phyloP scores from a whole-genome alignment of 1,284 basidiomycete species.

The Leccinum colubrinum region DNA sequence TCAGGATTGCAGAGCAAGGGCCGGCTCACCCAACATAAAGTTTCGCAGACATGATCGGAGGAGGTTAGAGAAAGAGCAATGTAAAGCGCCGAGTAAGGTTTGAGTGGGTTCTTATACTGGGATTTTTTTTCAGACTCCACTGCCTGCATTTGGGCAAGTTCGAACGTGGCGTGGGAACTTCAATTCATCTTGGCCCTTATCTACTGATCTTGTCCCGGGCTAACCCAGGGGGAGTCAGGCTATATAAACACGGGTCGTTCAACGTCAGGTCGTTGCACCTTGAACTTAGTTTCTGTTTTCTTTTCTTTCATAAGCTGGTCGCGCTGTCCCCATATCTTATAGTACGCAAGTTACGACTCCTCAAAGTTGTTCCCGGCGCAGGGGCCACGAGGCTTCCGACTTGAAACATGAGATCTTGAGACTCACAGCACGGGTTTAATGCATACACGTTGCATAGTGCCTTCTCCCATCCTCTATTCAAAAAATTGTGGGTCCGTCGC shows the following conservation, averaged over 20 bases:
- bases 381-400: constrained; percentile 16
- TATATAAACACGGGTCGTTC: not conserved
- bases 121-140: constrained; percentile 34
- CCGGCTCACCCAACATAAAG: constrained; percentile 82
- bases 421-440: not conserved
- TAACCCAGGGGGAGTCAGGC: not conserved
- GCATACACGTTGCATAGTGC: constrained; percentile 4
- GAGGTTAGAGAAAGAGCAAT: constrained; percentile 16
- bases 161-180: constrained; percentile 6
- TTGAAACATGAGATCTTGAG: not conserved
- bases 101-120: constrained; percentile 29
- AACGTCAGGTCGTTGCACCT: not conserved
- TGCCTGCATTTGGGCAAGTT: constrained; percentile 25
- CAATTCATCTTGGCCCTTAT: constrained; percentile 14
- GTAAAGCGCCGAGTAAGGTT: constrained; percentile 20
- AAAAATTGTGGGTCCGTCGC: constrained; percentile 6
- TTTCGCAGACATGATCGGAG: constrained; percentile 65
- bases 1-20: constrained; percentile 22
- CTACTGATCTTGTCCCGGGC: constrained; percentile 3
- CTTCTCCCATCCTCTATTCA: not conserved
- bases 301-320: not conserved
- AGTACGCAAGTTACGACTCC: not conserved
- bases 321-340: constrained; percentile 4
- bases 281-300: not conserved
- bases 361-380: not conserved